These are phyloP conservation scores for Conticribra weissflogii DNA, from an alignment of 108 stramenopile genomes.

Conservation along the genomic window DNA sequence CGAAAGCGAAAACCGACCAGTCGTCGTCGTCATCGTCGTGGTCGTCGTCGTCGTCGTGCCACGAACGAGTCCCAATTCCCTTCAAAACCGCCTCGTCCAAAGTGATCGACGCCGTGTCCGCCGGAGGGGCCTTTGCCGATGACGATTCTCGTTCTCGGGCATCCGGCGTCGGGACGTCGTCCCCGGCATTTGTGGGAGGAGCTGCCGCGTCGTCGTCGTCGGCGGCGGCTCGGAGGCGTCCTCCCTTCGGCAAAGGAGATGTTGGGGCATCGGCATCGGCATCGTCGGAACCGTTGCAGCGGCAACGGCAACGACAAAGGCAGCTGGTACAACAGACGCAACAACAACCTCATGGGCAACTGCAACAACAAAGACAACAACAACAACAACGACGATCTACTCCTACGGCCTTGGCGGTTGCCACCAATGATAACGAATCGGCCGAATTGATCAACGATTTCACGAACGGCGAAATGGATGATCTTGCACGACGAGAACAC, in stretches of 20 bases:
- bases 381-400: not conserved
- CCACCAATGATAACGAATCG: constrained; percentile 23
- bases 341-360: no score
- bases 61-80: no score
- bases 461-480: not conserved
- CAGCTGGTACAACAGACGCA: not conserved
- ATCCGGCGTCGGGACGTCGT: no score
- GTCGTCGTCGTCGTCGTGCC: no score
- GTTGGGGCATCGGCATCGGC: not conserved
- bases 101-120: constrained; percentile 31
- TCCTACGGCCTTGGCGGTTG: constrained; percentile 21
- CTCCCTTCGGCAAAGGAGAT: not conserved
- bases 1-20: not conserved
- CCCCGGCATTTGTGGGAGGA: constrained; percentile 37
- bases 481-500: no score
- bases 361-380: not conserved
- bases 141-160: no score
- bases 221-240: constrained; percentile 22
- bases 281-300: constrained; percentile 8
- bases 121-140: constrained; percentile 34
- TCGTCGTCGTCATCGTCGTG: not conserved
- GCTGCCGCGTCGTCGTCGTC: constrained; percentile 20
- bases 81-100: constrained; percentile 19
- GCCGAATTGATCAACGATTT: not conserved
- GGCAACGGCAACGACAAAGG: not conserved